Conservation (phyloP, 352 stramenopile genomes). For the Phytophthora rubi region DNA sequence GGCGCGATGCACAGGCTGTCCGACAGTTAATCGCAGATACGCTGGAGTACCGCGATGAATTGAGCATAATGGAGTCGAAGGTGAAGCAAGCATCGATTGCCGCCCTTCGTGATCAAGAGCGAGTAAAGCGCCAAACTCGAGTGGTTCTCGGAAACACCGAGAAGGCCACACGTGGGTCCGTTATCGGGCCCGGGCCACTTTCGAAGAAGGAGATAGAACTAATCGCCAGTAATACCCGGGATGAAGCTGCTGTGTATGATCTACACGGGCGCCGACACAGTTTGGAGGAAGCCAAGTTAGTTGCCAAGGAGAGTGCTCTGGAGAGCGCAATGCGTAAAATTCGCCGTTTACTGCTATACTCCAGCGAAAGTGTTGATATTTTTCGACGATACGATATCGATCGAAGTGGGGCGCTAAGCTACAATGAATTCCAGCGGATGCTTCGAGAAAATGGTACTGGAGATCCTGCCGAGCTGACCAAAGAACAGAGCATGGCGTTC, state of each 20-base stretch:
- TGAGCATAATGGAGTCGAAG: conserved; percentile 43
- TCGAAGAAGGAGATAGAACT: conserved; percentile 56
- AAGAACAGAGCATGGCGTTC: conserved; percentile 49
- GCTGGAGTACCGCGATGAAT: conserved; percentile 63
- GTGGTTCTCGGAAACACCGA: conserved; percentile 41
- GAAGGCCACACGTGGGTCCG: conserved; percentile 34
- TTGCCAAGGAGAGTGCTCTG: conserved; percentile 43
- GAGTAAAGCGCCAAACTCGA: conserved; percentile 40
- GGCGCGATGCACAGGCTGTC: conserved; percentile 51
- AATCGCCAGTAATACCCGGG: not conserved
- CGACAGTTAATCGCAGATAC: conserved; percentile 58
- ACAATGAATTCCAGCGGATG: conserved; percentile 49
- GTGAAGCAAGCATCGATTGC: conserved; percentile 53
- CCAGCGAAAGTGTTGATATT: conserved; percentile 30
- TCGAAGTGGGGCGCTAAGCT: conserved; percentile 53
- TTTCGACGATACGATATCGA: conserved; percentile 63
- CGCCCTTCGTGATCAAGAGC: conserved; percentile 50
- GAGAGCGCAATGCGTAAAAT: conserved; percentile 65
- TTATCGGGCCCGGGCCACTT: conserved; percentile 48
- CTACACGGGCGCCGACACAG: conserved; percentile 61
- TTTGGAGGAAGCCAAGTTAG: conserved; percentile 28
- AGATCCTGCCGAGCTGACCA: conserved; percentile 29
- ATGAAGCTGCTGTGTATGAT: conserved; percentile 59
- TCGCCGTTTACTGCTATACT: conserved; percentile 43
- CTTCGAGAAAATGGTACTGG: conserved; percentile 38